Evolutionary conservation across 2,329 filamentous ascomycete species (phyloP), one percentile per base, ranked within the genome.

Genomic region (Chaetomium sp.): DNA sequence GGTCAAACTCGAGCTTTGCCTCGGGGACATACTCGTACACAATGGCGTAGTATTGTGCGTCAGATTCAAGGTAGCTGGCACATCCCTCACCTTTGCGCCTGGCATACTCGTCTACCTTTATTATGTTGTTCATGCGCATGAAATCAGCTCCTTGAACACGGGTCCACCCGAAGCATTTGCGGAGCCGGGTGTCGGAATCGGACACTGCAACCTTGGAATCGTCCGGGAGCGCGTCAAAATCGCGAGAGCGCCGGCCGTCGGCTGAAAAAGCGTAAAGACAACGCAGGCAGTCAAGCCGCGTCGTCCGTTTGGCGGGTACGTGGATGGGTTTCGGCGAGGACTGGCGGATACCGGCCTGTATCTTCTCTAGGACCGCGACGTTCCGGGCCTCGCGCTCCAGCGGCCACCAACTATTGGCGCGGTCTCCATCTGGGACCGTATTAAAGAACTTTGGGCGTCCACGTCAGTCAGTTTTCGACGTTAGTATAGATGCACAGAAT

Each of bases 21-120:
- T 6, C 6, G 3, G 52, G 52, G 12, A 54, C n/a, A 12, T 54
- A 54, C 40, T 54, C 45, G 38, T 54, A 54, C 3, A 54, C 46
- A 11, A 54, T 14, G 12, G 32, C 52, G 27, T 41, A 49, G 33
- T 54, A 49, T 0, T 40, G 4, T 12, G 10, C 19, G 10, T 19
- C 52, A 14, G 37, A 3, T 40, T 44, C 34, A 19, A 43, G 5
- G 9, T 44, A 44, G 38, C 9, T 27, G 3, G 45, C 34, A 2
- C 38, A 34, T 4, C 4, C 36, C 11, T 49, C 40, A 6, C 40
- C 40, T n/a, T 41, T 41, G 2, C 40, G 9, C 40, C 5, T n/a
- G 7, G 5, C 11, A 6, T n/a, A n/a, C 40, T 41, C 12, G 40
- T 41, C 40, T n/a, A 11, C 2, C 40, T 11, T 6, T 11, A 54